Evolutionary conservation across 495 filamentous ascomycete species (phyloP).

Genomic region (Podospora conica): DNA sequence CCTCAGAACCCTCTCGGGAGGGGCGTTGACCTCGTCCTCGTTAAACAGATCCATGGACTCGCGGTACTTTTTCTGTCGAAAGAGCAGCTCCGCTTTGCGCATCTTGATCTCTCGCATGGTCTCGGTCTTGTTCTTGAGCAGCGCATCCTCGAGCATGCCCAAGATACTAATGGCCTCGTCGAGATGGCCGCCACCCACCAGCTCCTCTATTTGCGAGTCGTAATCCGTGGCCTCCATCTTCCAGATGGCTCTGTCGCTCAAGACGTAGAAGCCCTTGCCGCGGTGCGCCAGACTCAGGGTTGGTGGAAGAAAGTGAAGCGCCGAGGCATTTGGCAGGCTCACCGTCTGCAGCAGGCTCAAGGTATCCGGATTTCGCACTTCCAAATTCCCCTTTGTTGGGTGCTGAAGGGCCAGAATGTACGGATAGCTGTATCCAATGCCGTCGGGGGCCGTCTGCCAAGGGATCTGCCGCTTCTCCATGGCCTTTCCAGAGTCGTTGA

Average conservation of each 20-base stretch:
- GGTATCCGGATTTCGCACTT: constrained; percentile 89
- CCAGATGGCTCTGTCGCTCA: constrained; percentile 86
- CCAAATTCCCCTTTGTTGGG: constrained; percentile 75
- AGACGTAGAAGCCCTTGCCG: constrained; percentile 87
- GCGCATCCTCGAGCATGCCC: constrained; percentile 83
- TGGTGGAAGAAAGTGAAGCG: constrained; percentile 88
- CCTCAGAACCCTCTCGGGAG: constrained; percentile 80
- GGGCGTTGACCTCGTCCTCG: constrained; percentile 68
- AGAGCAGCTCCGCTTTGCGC: constrained; percentile 80
- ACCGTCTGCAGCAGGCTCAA: constrained; percentile 82
- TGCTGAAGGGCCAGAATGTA: constrained; percentile 85
- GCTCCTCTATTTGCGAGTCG: constrained; percentile 80
- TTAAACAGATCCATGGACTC: constrained; percentile 90
- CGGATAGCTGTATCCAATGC: constrained; percentile 91
- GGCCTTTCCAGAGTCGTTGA: constrained; percentile 73
- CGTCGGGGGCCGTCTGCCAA: constrained; percentile 82
- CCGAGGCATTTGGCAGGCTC: constrained; percentile 66
- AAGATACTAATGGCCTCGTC: constrained; percentile 92
- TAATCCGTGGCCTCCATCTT: constrained; percentile 93
- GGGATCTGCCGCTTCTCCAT: constrained; percentile 82
- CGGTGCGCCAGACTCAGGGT: constrained; percentile 89
- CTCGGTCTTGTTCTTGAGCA: constrained; percentile 76
- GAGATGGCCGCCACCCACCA: constrained; percentile 67
- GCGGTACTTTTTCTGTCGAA: constrained; percentile 73
- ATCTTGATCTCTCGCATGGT: constrained; percentile 78